Evolutionary conservation across 495 filamentous ascomycete species (phyloP).

Genomic region (Elasticomyces elasticus): DNA sequence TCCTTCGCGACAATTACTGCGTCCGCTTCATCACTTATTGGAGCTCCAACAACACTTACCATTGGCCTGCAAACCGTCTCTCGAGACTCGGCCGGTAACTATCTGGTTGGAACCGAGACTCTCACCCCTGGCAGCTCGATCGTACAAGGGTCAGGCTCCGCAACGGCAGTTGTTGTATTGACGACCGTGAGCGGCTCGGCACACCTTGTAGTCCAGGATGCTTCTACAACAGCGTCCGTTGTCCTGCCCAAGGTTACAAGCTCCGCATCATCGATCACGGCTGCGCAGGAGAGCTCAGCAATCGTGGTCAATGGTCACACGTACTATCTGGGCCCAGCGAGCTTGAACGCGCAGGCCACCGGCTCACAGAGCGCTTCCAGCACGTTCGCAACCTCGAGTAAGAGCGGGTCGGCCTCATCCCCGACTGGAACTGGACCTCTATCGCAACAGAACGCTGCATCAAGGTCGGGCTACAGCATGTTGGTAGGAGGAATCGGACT

Average conservation of each 20-base stretch:
- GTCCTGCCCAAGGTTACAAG: background rate
- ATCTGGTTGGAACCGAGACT: conserved; percentile 3
- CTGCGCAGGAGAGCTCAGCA: background rate
- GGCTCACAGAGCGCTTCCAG: background rate
- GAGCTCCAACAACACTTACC: background rate
- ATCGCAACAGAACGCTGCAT: background rate
- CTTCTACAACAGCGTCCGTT: background rate
- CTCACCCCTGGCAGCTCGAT: conserved; percentile 1
- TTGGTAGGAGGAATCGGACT: background rate
- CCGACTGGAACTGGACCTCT: background rate
- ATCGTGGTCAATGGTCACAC: conserved; percentile 6
- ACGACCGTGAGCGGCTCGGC: background rate
- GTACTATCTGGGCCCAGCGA: conserved; percentile 1
- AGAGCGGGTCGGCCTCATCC: background rate
- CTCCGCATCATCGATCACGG: background rate
- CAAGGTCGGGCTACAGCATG: background rate
- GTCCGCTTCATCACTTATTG: background rate
- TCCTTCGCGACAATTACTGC: background rate
- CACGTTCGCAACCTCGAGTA: background rate
- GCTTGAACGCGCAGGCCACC: conserved; percentile 4
- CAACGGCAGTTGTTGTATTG: background rate
- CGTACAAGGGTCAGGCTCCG: background rate
- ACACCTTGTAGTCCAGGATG: background rate
- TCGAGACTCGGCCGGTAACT: conserved; percentile 3
- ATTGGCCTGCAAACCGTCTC: conserved; percentile 5